phyloP scores from a whole-genome alignment of 768 basidiomycete species.

The Strobilomyces dryophilus region DNA sequence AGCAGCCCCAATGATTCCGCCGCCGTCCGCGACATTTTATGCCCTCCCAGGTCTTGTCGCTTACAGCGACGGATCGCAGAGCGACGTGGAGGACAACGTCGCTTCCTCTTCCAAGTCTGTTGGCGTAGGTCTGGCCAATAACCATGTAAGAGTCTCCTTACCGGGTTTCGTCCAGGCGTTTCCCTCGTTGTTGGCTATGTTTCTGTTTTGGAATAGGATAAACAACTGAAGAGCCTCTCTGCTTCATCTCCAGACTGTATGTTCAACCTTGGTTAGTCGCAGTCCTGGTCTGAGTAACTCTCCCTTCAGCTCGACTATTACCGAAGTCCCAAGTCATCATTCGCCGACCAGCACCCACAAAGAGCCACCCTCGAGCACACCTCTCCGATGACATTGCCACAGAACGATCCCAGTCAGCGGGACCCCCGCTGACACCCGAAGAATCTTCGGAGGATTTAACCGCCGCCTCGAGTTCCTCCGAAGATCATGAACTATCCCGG shows the following conservation, averaged over 20 bases:
- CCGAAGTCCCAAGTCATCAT: conserved; percentile 60
- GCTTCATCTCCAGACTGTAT: conserved; percentile 28
- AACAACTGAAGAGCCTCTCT: conserved; percentile 37
- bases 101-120: conserved; percentile 27
- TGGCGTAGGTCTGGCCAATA: conserved; percentile 12
- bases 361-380: conserved; percentile 47
- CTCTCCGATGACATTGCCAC: conserved; percentile 42
- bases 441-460: conserved; percentile 13
- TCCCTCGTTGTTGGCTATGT: conserved; percentile 63
- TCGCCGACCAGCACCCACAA: conserved; percentile 44
- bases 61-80: conserved; percentile 62
- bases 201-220: conserved; percentile 65
- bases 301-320: conserved; percentile 35
- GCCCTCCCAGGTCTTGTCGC: conserved; percentile 48
- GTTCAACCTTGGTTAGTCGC: conserved; percentile 2
- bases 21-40: conserved; percentile 4
- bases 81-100: conserved; percentile 47
- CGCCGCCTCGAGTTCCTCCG: conserved; percentile 17
- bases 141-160: conserved; percentile 62
- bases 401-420: conserved; percentile 9
- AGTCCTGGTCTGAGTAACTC: not conserved
- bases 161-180: conserved; percentile 39
- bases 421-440: conserved; percentile 10
- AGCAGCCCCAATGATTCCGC: conserved; percentile 12
- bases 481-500: conserved; percentile 45